Conservation (phyloP, 106 monocot genomes). For the Ottelia alismoides region DNA sequence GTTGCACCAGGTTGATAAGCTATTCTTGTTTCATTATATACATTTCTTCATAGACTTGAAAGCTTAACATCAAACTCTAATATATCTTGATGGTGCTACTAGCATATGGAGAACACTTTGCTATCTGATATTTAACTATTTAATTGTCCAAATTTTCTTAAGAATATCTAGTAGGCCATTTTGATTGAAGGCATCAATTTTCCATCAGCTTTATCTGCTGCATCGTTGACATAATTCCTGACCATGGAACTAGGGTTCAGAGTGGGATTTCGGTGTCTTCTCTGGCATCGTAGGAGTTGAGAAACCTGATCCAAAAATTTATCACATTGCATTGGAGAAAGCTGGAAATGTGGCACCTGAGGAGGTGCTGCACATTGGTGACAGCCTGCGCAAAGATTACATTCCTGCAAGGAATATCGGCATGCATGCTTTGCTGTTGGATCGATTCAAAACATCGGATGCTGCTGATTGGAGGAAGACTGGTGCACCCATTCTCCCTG, state of each 20-base stretch:
- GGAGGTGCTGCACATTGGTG: constrained; percentile 81
- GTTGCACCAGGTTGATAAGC: constrained; percentile 74
- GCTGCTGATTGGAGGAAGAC: constrained; percentile 66
- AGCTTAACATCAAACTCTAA: too few relatives aligned
- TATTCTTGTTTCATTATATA: too few relatives aligned
- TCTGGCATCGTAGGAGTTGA: constrained; percentile 80
- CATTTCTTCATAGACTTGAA: too few relatives aligned
- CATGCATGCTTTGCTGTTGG: constrained; percentile 82
- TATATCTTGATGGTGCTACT: too few relatives aligned
- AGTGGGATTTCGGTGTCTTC: constrained; percentile 99
- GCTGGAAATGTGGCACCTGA: constrained; percentile 60
- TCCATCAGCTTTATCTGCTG: too few relatives aligned
- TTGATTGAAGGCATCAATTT: too few relatives aligned
- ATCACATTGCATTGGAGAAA: constrained; percentile 75
- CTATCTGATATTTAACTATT: too few relatives aligned
- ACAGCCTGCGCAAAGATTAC: constrained; percentile 91
- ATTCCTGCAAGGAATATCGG: constrained; percentile 62
- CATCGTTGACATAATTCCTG: too few relatives aligned
- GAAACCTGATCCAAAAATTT: constrained; percentile 75
- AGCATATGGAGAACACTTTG: too few relatives aligned
- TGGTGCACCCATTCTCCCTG: constrained; percentile 65
- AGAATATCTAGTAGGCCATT: too few relatives aligned
- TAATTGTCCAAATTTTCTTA: too few relatives aligned
- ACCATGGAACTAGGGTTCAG: too few relatives aligned
- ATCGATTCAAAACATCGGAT: constrained; percentile 78